phyloP scores from a whole-genome alignment of 306 rosid genomes.

The Sophora flavescens region DNA sequence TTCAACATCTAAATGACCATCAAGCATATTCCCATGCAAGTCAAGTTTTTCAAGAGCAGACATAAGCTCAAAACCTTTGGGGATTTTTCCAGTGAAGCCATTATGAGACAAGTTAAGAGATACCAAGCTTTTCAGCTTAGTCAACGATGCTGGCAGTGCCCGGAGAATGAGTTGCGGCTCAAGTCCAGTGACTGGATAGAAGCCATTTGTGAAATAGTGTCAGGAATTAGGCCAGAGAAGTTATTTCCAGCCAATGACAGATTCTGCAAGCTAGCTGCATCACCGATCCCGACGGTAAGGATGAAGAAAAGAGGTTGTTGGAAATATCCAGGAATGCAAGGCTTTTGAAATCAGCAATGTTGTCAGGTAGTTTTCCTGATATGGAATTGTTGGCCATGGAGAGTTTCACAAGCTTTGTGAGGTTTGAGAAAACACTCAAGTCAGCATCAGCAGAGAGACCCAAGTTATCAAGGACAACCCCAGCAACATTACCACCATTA shows the following conservation, averaged over 20 bases:
- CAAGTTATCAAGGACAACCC: slow-evolving; percentile 83
- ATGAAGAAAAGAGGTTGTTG: slow-evolving; percentile 75
- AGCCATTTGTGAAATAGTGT: slow-evolving; percentile 66
- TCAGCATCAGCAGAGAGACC: slow-evolving; percentile 87
- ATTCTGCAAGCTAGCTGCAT: slow-evolving; percentile 68
- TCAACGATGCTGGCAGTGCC: slow-evolving; percentile 70
- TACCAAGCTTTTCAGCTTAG: slow-evolving; percentile 62
- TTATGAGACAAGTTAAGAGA: slow-evolving; percentile 79
- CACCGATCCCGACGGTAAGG: slow-evolving; percentile 70
- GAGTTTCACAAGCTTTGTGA: slow-evolving; percentile 81
- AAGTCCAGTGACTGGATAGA: slow-evolving; percentile 86
- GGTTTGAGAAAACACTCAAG: slow-evolving; percentile 78
- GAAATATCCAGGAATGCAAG: slow-evolving; percentile 87
- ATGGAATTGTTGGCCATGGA: slow-evolving; percentile 88
- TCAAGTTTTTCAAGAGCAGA: slow-evolving; percentile 79
- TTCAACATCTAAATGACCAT: slow-evolving; percentile 66
- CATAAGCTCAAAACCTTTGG: slow-evolving; percentile 77
- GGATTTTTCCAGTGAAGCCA: slow-evolving; percentile 72
- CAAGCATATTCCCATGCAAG: slow-evolving; percentile 85
- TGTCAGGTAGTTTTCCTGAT: slow-evolving; percentile 71
- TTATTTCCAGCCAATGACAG: slow-evolving; percentile 86
- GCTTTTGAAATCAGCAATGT: slow-evolving; percentile 71
- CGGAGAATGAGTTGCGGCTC: slow-evolving; percentile 80
- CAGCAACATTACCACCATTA: slow-evolving; percentile 93
- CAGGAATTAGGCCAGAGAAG: slow-evolving; percentile 85